These are phyloP conservation scores for Metarhizium humberi DNA, from an alignment of 2,329 filamentous ascomycete genomes.

Conservation along the genomic window DNA sequence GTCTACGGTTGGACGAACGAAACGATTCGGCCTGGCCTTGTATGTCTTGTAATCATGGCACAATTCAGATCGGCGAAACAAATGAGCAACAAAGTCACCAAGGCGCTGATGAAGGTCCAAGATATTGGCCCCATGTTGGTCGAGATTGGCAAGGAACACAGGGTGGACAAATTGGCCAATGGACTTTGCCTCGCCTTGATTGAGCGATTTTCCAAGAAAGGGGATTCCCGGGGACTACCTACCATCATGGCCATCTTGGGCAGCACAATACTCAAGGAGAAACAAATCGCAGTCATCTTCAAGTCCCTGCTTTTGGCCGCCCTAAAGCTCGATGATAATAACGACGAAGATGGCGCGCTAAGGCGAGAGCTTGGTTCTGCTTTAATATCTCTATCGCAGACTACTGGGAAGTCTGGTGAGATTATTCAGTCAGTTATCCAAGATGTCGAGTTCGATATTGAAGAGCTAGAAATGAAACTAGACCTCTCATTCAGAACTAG, in stretches of 20 bases:
- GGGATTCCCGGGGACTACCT: constrained; percentile 45
- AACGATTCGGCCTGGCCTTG: constrained; percentile 63
- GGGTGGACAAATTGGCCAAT: constrained; percentile 62
- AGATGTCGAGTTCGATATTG: constrained; percentile 61
- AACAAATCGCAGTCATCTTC: constrained; percentile 55
- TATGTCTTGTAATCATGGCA: constrained; percentile 72
- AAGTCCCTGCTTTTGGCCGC: constrained; percentile 54
- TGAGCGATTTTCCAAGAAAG: constrained; percentile 51
- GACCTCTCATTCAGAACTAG: constrained; percentile 57
- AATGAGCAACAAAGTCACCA: constrained; percentile 61
- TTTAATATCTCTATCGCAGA: constrained; percentile 57
- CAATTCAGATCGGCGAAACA: constrained; percentile 65
- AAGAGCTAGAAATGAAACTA: constrained; percentile 65
- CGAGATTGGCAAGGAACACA: constrained; percentile 54
- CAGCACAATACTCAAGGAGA: constrained; percentile 50
- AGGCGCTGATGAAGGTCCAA: constrained; percentile 55
- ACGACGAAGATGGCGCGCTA: constrained; percentile 44
- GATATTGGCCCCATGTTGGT: constrained; percentile 50
- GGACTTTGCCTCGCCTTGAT: constrained; percentile 60
- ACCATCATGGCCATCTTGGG: constrained; percentile 53
- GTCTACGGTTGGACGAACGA: constrained; percentile 67
- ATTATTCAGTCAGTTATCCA: constrained; percentile 60
- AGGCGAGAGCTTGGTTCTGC: constrained; percentile 56
- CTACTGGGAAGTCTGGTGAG: constrained; percentile 46
- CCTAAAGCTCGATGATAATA: constrained; percentile 45